A percentile compares a stretch with the other conserved stretches of the same genome.
phyloP scores from a whole-genome alignment of 768 basidiomycete species.

The Agaricus subrufescens region DNA sequence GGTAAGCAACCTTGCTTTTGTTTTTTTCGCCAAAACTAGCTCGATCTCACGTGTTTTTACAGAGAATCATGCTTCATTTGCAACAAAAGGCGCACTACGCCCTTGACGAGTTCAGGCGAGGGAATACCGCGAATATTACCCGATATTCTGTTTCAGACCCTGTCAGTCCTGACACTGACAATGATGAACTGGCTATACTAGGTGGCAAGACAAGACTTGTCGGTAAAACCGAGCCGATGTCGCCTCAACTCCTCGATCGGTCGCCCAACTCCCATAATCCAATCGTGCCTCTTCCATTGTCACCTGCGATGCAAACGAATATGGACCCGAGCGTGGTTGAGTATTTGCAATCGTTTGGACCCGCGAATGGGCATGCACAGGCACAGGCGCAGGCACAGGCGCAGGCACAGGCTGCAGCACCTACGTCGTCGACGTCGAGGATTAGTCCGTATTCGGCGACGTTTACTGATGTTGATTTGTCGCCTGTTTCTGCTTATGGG shows the following conservation, averaged over 20 bases:
- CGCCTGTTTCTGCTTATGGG: slow-evolving; percentile 43
- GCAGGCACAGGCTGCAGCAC: slow-evolving; percentile 3
- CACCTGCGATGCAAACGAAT: slow-evolving; percentile 41
- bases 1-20: slow-evolving; percentile 30
- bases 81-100: slow-evolving; percentile 64
- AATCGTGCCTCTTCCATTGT: slow-evolving; percentile 65
- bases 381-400: too few species aligned
- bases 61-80: slow-evolving; percentile 58
- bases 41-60: slow-evolving; percentile 19
- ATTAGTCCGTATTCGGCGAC: slow-evolving; percentile 17
- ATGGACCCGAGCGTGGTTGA: slow-evolving; percentile 63
- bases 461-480: slow-evolving; percentile 31
- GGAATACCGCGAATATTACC: slow-evolving; percentile 42
- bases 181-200: slow-evolving; percentile 59
- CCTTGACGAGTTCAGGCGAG: slow-evolving; percentile 59
- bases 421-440: neutral
- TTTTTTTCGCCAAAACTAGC: neutral
- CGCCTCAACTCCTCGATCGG: slow-evolving; percentile 51
- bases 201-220: slow-evolving; percentile 67
- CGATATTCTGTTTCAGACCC: slow-evolving; percentile 35
- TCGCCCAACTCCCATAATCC: slow-evolving; percentile 72
- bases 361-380: slow-evolving; percentile 11
- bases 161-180: slow-evolving; percentile 41
- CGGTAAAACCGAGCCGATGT: slow-evolving; percentile 53
- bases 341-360: slow-evolving; percentile 59